These are phyloP conservation scores for Tephrocybe rancida DNA, from an alignment of 768 basidiomycete genomes.

Conservation along the genomic window DNA sequence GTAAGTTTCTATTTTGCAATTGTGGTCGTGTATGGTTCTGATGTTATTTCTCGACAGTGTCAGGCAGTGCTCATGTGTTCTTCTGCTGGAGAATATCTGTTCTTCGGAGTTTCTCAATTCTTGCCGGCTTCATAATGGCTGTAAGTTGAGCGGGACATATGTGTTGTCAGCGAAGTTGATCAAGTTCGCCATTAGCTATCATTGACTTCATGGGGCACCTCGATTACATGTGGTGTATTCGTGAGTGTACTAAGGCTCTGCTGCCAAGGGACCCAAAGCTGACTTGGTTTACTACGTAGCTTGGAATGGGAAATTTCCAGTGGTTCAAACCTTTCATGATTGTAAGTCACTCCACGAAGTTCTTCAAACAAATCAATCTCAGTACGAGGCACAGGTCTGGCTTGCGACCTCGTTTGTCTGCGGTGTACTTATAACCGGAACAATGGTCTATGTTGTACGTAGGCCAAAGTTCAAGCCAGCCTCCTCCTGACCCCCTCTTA, in stretches of 20 bases:
- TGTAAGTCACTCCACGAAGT: not conserved
- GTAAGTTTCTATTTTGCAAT: conserved; percentile 8
- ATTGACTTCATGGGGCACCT: conserved; percentile 9
- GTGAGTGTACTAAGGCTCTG: not conserved
- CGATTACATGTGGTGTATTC: conserved; percentile 10
- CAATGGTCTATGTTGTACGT: conserved; percentile 27
- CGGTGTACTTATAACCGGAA: conserved; percentile 25
- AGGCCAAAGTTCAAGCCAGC: not conserved
- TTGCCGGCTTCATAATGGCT: conserved; percentile 11
- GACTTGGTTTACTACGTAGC: not conserved
- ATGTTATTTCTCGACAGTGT: not conserved
- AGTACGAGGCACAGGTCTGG: conserved; percentile 21
- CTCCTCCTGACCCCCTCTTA: not conserved
- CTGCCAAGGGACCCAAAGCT: too few relatives aligned
- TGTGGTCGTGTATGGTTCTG: not conserved
- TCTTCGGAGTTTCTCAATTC: conserved; percentile 11
- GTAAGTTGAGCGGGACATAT: not conserved
- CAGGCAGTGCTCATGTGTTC: conserved; percentile 18
- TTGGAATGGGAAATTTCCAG: conserved; percentile 4
- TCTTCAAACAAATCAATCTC: not conserved
- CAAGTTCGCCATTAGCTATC: conserved; percentile 5
- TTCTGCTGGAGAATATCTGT: conserved; percentile 26
- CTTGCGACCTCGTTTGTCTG: conserved; percentile 23
- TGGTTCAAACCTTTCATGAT: conserved; percentile 15
- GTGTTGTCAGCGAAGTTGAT: not conserved